A percentile compares a stretch with the other conserved stretches of the same genome.
phyloP scores from a whole-genome alignment of 768 basidiomycete genomes.

The Amanita pallidorosea region DNA sequence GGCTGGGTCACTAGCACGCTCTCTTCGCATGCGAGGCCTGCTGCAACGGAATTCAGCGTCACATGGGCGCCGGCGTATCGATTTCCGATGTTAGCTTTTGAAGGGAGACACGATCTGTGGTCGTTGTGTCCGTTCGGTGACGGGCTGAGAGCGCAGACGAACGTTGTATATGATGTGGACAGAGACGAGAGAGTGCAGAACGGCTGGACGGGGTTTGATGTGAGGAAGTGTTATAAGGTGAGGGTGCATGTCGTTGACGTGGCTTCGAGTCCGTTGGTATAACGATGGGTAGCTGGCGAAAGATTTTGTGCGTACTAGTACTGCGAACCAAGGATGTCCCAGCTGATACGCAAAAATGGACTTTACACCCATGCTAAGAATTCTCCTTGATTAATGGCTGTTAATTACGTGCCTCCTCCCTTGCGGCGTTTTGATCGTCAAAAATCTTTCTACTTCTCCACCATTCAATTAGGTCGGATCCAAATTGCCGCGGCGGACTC shows the following conservation, averaged over 20 bases:
- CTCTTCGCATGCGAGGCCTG: constrained; percentile 13
- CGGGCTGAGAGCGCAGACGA: constrained; percentile 19
- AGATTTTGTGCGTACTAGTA: too few species aligned
- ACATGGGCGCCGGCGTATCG: constrained; percentile 10
- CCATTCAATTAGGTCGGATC: too few species aligned
- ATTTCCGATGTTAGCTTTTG: constrained; percentile 20
- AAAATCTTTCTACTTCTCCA: too few species aligned
- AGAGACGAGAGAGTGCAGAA: constrained; percentile 10
- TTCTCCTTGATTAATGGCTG: too few species aligned
- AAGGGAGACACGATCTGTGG: constrained; percentile 24
- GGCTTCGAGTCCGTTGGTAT: background rate
- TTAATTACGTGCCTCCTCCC: too few species aligned
- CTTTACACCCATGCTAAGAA: too few species aligned
- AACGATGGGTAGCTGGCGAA: background rate
- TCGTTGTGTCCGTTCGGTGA: constrained; percentile 23
- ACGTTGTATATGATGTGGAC: constrained; percentile 25
- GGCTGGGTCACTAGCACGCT: constrained; percentile 26
- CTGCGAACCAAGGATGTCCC: too few species aligned
- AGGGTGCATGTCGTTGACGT: constrained; percentile 16
- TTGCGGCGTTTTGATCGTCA: too few species aligned
- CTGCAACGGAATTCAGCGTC: constrained; percentile 25
- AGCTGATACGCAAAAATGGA: too few species aligned
- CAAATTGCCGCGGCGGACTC: too few species aligned
- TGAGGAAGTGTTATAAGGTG: constrained; percentile 19
- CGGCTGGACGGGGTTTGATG: constrained; percentile 14